Percentiles rank a stretch among this genome's conserved stretches.
Evolutionary conservation across 306 rosid genomes (phyloP).

Genomic region (Cercis canadensis): DNA sequence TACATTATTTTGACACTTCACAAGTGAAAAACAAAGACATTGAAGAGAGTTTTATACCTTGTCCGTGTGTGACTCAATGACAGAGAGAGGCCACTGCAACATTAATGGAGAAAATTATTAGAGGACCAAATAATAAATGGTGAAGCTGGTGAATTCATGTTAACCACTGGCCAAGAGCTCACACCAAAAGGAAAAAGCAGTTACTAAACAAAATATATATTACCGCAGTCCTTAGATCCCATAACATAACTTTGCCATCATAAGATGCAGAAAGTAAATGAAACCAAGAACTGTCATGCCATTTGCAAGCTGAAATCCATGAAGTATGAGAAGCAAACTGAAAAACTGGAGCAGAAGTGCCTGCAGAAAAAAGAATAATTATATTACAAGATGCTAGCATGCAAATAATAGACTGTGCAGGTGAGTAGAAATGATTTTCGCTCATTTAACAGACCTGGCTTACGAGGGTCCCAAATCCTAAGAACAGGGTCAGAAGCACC

Average conservation of each 20-base stretch:
- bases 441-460: constrained; percentile 66
- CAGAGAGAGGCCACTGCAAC: constrained; percentile 90
- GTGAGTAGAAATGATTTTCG: constrained; percentile 25
- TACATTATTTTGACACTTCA: neutral
- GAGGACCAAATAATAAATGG: neutral
- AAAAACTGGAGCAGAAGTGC: constrained; percentile 84
- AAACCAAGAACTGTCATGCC: constrained; percentile 74
- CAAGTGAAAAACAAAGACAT: neutral
- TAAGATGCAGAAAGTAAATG: constrained; percentile 89
- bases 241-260: constrained; percentile 89
- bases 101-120: constrained; percentile 28
- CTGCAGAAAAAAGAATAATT: constrained; percentile 42
- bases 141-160: neutral
- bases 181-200: neutral
- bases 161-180: constrained; percentile 3
- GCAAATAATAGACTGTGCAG: neutral
- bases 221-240: constrained; percentile 99
- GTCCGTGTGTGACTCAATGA: constrained; percentile 74
- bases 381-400: constrained; percentile 14
- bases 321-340: constrained; percentile 83
- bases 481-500: constrained; percentile 87
- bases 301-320: constrained; percentile 87
- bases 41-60: constrained; percentile 53
- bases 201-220: constrained; percentile 15
- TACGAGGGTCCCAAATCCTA: constrained; percentile 99